These are phyloP conservation scores for Lithospermum erythrorhizon DNA, from an alignment of 257 asterid genomes.

Conservation along the genomic window DNA sequence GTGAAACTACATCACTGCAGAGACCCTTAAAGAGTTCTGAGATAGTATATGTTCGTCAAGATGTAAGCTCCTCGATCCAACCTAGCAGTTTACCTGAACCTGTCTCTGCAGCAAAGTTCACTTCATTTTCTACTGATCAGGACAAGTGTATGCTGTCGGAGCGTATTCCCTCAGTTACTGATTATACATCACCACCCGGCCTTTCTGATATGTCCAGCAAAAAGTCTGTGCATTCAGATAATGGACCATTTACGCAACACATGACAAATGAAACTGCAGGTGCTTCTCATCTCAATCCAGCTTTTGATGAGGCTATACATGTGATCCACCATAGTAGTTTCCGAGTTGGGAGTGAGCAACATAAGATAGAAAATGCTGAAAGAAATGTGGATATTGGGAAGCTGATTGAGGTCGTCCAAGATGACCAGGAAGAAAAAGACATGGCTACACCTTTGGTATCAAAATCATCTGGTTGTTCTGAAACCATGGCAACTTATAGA, in stretches of 20 bases:
- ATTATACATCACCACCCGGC: constrained; percentile 20
- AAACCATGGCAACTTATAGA: constrained; percentile 14
- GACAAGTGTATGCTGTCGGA: constrained; percentile 48
- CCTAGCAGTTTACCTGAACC: constrained; percentile 14
- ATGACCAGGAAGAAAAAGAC: constrained; percentile 34
- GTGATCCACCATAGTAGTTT: constrained; percentile 59
- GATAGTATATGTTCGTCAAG: constrained; percentile 13
- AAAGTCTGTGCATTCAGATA: constrained; percentile 28
- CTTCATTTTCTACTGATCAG: constrained; percentile 26
- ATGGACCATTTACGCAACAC: constrained; percentile 30
- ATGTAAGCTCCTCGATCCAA: constrained; percentile 18
- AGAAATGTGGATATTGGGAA: constrained; percentile 30
- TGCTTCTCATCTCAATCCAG: constrained; percentile 29
- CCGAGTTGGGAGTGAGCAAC: constrained; percentile 46
- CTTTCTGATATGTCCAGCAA: constrained; percentile 30
- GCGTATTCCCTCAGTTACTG: constrained; percentile 20
- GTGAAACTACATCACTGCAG: constrained; percentile 16
- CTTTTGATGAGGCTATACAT: constrained; percentile 52
- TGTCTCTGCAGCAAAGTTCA: constrained; percentile 12
- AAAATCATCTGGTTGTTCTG: constrained; percentile 22
- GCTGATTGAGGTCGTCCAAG: constrained; percentile 37
- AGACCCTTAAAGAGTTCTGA: constrained; percentile 17
- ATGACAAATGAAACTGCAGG: constrained; percentile 28
- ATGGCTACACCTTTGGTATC: constrained; percentile 25
- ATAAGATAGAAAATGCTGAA: constrained; percentile 28